Evolutionary conservation across 257 asterid genomes (phyloP).

Genomic region (Cinchona pubescens): DNA sequence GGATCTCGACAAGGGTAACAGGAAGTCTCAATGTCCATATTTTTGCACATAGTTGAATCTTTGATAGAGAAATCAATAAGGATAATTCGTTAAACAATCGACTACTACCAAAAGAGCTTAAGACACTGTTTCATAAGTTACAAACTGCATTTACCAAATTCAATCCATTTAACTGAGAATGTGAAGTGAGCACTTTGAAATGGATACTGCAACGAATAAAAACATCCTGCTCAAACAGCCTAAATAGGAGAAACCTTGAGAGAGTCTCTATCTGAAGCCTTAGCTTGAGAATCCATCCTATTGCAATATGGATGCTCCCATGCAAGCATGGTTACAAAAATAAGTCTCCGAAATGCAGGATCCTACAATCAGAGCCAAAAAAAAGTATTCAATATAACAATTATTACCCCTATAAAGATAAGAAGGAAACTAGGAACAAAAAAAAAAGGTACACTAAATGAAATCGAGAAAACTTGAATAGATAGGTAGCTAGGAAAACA

Average conservation of each 20-base stretch:
- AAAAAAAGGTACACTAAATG: not conserved
- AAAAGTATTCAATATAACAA: conserved; percentile 14
- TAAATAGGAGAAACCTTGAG: conserved; percentile 50
- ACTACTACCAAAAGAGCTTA: not conserved
- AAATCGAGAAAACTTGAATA: not conserved
- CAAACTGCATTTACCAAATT: too few species aligned
- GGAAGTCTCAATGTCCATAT: not conserved
- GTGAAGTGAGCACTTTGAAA: not conserved
- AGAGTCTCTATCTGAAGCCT: conserved; percentile 41
- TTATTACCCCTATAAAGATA: conserved; percentile 9
- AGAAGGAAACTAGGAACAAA: not conserved
- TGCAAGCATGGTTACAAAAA: conserved; percentile 88
- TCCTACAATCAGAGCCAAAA: conserved; percentile 53
- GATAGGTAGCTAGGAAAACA: not conserved
- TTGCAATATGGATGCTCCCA: conserved; percentile 83
- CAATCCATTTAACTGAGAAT: not conserved
- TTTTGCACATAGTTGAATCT: not conserved
- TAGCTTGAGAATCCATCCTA: conserved; percentile 33
- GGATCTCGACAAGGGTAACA: not conserved
- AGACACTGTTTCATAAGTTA: not conserved
- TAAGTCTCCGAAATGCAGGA: conserved; percentile 77
- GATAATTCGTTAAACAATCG: not conserved
- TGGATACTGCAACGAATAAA: not conserved
- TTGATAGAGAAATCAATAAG: not conserved
- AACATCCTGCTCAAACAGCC: not conserved